phyloP scores from a whole-genome alignment of 73 alveolate genomes.

The Diophrys sp. region DNA sequence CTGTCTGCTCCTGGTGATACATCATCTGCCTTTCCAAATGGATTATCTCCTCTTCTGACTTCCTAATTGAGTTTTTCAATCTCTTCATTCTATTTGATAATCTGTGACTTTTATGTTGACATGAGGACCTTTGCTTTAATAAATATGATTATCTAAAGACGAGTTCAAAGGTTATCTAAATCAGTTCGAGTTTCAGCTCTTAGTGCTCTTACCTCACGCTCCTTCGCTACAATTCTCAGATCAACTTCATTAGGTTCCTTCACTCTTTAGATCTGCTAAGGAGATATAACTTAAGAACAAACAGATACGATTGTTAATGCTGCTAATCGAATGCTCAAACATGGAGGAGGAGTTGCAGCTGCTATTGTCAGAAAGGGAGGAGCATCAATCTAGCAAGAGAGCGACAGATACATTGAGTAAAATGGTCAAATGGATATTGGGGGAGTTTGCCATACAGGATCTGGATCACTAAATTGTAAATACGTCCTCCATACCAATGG shows the following conservation, averaged over 20 bases:
- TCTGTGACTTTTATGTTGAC: slow-evolving; percentile 25
- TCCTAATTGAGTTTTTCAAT: neutral
- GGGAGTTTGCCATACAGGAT: slow-evolving; percentile 63
- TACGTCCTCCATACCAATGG: slow-evolving; percentile 87
- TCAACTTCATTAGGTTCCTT: too few species aligned
- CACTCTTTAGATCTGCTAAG: too few species aligned
- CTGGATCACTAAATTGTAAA: slow-evolving; percentile 81
- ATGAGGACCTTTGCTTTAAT: slow-evolving; percentile 6
- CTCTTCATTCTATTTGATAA: slow-evolving; percentile 23
- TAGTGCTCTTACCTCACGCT: too few species aligned
- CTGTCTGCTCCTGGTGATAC: neutral
- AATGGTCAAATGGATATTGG: slow-evolving; percentile 55
- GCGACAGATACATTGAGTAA: slow-evolving; percentile 50
- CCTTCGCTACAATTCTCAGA: too few species aligned
- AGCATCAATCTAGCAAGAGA: slow-evolving; percentile 54
- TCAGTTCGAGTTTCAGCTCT: too few species aligned
- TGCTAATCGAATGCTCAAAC: slow-evolving; percentile 62
- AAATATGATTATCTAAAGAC: too few species aligned
- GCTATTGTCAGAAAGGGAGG: slow-evolving; percentile 84
- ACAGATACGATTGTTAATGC: slow-evolving; percentile 89
- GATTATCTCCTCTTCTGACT: neutral
- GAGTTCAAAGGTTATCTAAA: too few species aligned
- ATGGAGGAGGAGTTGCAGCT: slow-evolving; percentile 83
- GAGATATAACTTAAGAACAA: slow-evolving; percentile 71
- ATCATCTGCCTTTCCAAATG: neutral